Conservation (phyloP, 2,329 filamentous ascomycete species). For the Xylariales sp. region DNA sequence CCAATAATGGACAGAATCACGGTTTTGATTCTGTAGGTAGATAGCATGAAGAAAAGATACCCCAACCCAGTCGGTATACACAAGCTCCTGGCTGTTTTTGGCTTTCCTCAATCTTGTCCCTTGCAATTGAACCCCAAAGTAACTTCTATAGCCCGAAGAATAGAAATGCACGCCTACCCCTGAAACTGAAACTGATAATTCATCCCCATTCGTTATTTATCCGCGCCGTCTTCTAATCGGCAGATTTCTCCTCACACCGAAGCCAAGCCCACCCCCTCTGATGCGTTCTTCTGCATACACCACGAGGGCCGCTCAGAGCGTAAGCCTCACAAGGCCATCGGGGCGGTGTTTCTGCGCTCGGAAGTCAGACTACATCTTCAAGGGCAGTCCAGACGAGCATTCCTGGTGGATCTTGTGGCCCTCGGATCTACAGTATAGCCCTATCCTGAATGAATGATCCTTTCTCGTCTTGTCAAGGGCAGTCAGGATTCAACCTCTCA, state of each 20-base stretch:
- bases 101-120: too few relatives aligned
- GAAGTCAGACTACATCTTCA: background rate
- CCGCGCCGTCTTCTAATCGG: background rate
- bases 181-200: background rate
- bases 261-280: too few relatives aligned
- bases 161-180: too few relatives aligned
- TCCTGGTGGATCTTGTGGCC: too few relatives aligned
- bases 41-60: slow-evolving; percentile 5
- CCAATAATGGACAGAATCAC: too few relatives aligned
- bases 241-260: too few relatives aligned
- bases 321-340: background rate
- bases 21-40: background rate
- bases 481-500: too few relatives aligned
- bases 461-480: slow-evolving; percentile 1
- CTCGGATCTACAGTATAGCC: background rate
- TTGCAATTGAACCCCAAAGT: too few relatives aligned
- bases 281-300: too few relatives aligned
- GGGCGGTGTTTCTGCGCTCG: slow-evolving; percentile 6
- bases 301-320: background rate
- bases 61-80: too few relatives aligned
- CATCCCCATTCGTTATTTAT: background rate
- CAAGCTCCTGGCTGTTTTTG: too few relatives aligned
- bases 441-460: background rate
- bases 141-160: too few relatives aligned
- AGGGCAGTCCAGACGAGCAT: slow-evolving; percentile 1